These are phyloP conservation scores for Pulveroboletus sp. DNA, from an alignment of 768 basidiomycete genomes.

Conservation along the genomic window DNA sequence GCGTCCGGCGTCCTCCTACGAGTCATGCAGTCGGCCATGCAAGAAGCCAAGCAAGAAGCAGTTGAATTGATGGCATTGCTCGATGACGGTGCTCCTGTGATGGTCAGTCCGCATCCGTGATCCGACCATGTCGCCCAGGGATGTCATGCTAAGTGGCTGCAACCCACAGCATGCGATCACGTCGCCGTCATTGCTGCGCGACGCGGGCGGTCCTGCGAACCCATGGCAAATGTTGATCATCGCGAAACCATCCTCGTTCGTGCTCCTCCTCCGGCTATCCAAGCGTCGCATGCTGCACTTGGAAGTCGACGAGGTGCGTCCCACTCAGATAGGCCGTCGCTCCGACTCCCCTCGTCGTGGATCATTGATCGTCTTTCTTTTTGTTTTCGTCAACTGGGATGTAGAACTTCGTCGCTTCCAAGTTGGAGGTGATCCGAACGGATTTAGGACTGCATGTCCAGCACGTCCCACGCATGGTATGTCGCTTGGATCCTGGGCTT, in stretches of 20 bases:
- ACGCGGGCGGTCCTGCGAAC: background rate
- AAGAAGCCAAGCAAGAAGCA: slow-evolving; percentile 17
- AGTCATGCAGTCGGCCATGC: slow-evolving; percentile 5
- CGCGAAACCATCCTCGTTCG: slow-evolving; percentile 15
- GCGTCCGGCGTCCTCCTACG: slow-evolving; percentile 11
- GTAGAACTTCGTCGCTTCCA: slow-evolving; percentile 13
- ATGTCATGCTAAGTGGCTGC: background rate
- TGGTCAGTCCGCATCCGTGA: slow-evolving; percentile 7
- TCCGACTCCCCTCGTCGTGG: background rate
- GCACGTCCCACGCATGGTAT: slow-evolving; percentile 16
- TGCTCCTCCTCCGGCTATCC: slow-evolving; percentile 18
- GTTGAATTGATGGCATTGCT: slow-evolving; percentile 12
- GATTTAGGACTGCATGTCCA: slow-evolving; percentile 5
- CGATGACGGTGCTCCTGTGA: background rate
- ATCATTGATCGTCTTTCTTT: background rate
- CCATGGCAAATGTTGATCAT: slow-evolving; percentile 20
- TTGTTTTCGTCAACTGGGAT: background rate
- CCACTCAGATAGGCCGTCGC: background rate
- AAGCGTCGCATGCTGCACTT: slow-evolving; percentile 17
- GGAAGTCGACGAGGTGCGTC: slow-evolving; percentile 24
- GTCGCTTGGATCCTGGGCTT: background rate
- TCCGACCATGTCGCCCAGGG: background rate
- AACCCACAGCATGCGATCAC: slow-evolving; percentile 6
- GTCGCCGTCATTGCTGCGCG: background rate
- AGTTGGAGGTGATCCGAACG: slow-evolving; percentile 20